Evolutionary conservation across 106 monocot species (phyloP), one percentile per base, ranked within the genome.

Genomic region (Platanthera guangdongensis): DNA sequence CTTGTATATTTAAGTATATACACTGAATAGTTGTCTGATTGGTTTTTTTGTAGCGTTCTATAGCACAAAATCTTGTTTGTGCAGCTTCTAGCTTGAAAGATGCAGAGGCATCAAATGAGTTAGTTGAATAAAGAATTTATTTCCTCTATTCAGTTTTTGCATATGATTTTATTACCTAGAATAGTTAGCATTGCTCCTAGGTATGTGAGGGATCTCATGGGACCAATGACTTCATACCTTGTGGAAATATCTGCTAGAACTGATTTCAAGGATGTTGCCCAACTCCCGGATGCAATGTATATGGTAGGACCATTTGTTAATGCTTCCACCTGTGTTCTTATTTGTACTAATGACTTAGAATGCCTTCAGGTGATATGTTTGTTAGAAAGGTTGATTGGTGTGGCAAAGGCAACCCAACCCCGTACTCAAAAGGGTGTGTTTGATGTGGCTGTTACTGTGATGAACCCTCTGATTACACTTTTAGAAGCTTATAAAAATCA

Each of bases 351-450:
- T 47, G 12, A 51, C 49, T 67, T 73, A 82, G 47, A 10, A 67
- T 70, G 53, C 75, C 52, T 80, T 75, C 53, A 97, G 96, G 85
- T 92, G 18, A 87, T 72, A 84, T 99, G 99, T 78, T 82, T 99
- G 76, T 75, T 99, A 82, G 99, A 99, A 82, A 87, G 94, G 68
- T 74, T 94, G 73, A 94, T 94, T 83, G 99, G 99, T 79, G 90
- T 91, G n/a, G 85, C 85, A 71, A 90, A 90, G 84, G 99, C 92
- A 14, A 90, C 94, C 52, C 89, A 99, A 39, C 85, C 94, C 39
- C 86, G 90, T 71, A 91, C 88, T 51, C 99, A 99, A 54, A 94
- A 90, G 82, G 82, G 83, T 75, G 82, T 92, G 71, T 99, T 99
- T 85, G 88, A 94, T 72, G 83, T 94, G 81, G 84, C 86, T 65